Evolutionary conservation across 2,329 filamentous ascomycete genomes (phyloP), one percentile per base, ranked within the genome.

Genomic region (Fusarium aywerte): DNA sequence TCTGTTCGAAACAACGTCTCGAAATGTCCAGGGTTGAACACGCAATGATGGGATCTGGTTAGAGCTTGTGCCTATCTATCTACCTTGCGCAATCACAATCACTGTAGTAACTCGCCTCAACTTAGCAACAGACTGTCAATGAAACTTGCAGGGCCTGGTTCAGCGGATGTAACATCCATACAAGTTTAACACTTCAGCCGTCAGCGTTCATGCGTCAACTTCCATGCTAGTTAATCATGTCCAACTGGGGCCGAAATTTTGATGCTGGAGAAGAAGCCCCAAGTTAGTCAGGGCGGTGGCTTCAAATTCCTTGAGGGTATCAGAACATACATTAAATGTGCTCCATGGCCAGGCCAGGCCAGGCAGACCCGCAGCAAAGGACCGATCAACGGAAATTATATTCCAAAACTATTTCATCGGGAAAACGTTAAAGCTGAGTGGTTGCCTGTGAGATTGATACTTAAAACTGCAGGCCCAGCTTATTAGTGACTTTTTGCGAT

Each of bases 51-150:
- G 52, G 43, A 21, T 45, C 39, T 52, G 13, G 25, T 20, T 36
- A 35, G 56, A 47, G 54, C 48, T 32, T 51, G 47, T 16, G n/a
- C n/a, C n/a, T n/a, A 44, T 25, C 21, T 45, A 25, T 48, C 45
- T 25, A 36, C 45, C 38, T 31, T 50, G 43, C 40, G 36, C 48
- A 43, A 44, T 39, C 27, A 57, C 39, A 63, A 42, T 63, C 44
- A 58, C 27, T 39, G 45, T 48, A 64, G 58, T 58, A 55, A 55
- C 64, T 48, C 45, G 32, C 31, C 45, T 48, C 45, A 48, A 48
- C 45, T 67, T 40, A 63, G 50, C 58, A 67, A 59, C 58, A 27
- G 4, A 7, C 61, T 62, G 25, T 50, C 55, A 29, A 36, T 56
- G 55, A 65, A 65, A 65, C 62, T 42, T 35, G 32, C 45, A 48